Evolutionary conservation across 2,329 filamentous ascomycete species (phyloP), one percentile per base, ranked within the genome.

Genomic region (Fusarium nematophilum): DNA sequence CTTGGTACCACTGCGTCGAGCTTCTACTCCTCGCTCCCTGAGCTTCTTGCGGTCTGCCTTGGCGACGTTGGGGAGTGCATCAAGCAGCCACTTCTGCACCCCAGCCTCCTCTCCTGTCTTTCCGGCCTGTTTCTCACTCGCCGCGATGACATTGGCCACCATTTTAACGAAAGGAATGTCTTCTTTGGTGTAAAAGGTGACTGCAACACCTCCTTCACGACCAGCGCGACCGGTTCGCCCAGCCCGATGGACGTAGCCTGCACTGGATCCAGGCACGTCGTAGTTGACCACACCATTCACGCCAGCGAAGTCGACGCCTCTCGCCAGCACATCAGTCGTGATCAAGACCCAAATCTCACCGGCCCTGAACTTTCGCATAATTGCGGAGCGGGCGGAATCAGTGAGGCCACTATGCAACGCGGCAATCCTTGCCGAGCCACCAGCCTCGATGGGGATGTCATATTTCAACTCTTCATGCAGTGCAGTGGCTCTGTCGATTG

Each of bases 261-360:
- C 94, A 5, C 90, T 90, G 0, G 91, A 93, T n/a, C 89, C 92
- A 0, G 95, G 95, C 8, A 97, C 92, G 74, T 99, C 95, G 77
- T 97, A 99, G 77, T 98, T 99, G 45, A 99, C 91, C 0, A 99
- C 93, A 38, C 93, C 93, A 70, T 97, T 97, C 61, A 99, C 89
- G 43, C 95, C 95, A 8, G 91, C 88, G 78, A 99, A 97, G 75
- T 99, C 95, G 33, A 99, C 89, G 15, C 95, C 95, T 27, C 95
- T 90, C 13, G 93, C 90, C 9, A 99, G 82, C 7, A 99, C 85
- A 72, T 99, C 95, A 0, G 95, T 99, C 0, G 95, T 98, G 73
- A 99, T 95, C 29, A 99, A 83, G 6, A 98, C 88, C 95, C 95
- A 99, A 59, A 98, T 89, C 72, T 98, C 93, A 62, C 93, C 95